A percentile compares a stretch with the other conserved stretches of the same genome.
phyloP scores from a whole-genome alignment of 2,329 filamentous ascomycete species.

The Clarireedia paspali region DNA sequence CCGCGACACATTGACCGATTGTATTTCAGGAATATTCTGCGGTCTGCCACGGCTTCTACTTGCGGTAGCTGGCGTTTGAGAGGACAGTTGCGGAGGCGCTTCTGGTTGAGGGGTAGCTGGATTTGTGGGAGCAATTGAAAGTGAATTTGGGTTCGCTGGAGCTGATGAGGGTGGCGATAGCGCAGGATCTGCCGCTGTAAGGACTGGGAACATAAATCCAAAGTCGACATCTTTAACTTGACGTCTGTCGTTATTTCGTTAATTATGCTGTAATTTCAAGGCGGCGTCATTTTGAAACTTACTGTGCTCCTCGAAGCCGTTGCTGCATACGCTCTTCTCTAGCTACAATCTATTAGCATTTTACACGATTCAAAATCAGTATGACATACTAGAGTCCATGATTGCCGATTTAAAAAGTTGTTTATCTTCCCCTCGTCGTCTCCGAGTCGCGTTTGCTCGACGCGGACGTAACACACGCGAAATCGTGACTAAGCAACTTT shows the following conservation, averaged over 20 bases:
- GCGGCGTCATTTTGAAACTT: constrained; percentile 24
- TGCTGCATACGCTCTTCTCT: constrained; percentile 57
- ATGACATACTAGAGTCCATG: constrained; percentile 7
- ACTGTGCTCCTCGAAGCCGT: constrained; percentile 59
- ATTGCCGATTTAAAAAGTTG: not conserved
- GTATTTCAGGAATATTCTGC: not conserved
- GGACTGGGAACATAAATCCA: constrained; percentile 41
- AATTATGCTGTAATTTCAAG: constrained; percentile 27
- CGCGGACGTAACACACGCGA: not conserved
- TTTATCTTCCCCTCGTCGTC: not conserved
- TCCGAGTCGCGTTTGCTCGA: constrained; percentile 3
- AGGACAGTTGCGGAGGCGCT: constrained; percentile 13
- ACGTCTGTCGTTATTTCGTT: constrained; percentile 33
- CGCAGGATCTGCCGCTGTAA: constrained; percentile 14
- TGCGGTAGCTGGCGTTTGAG: constrained; percentile 14
- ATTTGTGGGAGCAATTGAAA: not conserved
- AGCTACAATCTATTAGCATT: constrained; percentile 29
- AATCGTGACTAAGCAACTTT: too few relatives aligned
- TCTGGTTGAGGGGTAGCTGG: constrained; percentile 14
- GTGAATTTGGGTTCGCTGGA: not conserved
- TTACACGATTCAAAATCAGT: too few relatives aligned
- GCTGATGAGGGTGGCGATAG: not conserved
- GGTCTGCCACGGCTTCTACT: constrained; percentile 4
- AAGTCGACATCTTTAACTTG: constrained; percentile 56
- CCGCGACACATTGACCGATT: constrained; percentile 1